Conservation (phyloP, 108 stramenopile species). For the Pseudonitzschia pungens region DNA sequence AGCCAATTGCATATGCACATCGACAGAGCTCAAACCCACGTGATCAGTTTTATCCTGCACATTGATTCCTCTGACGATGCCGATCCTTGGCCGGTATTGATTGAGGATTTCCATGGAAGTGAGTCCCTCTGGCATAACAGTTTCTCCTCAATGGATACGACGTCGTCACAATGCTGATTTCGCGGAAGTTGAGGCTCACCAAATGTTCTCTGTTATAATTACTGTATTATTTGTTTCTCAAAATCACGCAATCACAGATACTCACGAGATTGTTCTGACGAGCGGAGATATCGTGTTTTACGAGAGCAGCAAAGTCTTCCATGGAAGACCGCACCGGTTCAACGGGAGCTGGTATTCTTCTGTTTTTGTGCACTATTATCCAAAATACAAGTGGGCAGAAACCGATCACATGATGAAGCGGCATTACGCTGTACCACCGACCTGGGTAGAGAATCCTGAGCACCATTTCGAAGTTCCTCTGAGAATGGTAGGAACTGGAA, state of each 20-base stretch:
- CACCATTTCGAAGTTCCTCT: constrained; percentile 27
- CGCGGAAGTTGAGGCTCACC: too few species aligned
- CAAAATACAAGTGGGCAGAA: constrained; percentile 43
- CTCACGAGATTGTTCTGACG: constrained; percentile 57
- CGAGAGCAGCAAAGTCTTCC: constrained; percentile 80
- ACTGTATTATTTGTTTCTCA: not conserved
- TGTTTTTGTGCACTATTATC: constrained; percentile 76
- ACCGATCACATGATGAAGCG: constrained; percentile 35
- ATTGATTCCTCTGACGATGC: constrained; percentile 77
- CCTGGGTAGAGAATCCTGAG: not conserved
- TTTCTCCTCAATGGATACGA: not conserved
- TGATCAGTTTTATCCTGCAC: constrained; percentile 79
- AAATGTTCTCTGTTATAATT: not conserved
- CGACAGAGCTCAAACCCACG: constrained; percentile 75
- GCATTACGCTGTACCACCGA: constrained; percentile 41
- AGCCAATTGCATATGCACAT: constrained; percentile 76
- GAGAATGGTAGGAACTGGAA: constrained; percentile 54
- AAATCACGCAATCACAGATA: constrained; percentile 3
- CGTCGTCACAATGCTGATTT: not conserved
- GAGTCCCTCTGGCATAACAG: not conserved
- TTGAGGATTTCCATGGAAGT: constrained; percentile 61
- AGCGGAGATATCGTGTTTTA: constrained; percentile 84
- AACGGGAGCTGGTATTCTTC: constrained; percentile 73
- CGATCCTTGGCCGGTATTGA: constrained; percentile 66
- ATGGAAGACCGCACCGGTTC: constrained; percentile 72